phyloP scores from a whole-genome alignment of 805 yeast species.

The Torulaspora microellipsoides region DNA sequence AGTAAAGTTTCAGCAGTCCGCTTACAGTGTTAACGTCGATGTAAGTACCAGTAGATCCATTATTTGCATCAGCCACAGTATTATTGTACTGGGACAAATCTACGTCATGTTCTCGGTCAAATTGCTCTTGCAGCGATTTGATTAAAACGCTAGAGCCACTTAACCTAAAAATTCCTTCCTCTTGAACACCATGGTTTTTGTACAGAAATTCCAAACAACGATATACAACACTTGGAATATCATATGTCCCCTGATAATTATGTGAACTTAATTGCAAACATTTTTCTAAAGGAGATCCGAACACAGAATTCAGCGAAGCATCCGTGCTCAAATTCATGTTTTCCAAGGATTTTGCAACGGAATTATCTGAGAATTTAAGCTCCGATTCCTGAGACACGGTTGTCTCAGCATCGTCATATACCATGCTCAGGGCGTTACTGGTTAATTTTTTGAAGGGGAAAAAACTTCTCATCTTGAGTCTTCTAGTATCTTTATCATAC shows the following conservation, averaged over 20 bases:
- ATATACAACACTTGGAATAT: constrained; percentile 66
- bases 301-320: constrained; percentile 41
- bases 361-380: constrained; percentile 17
- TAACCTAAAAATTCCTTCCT: constrained; percentile 86
- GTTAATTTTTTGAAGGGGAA: constrained; percentile 50
- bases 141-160: constrained; percentile 84
- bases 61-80: constrained; percentile 18
- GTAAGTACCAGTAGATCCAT: constrained; percentile 33
- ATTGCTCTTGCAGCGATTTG: constrained; percentile 60
- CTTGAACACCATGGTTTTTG: constrained; percentile 65
- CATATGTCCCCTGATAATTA: constrained; percentile 33
- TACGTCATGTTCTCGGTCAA: constrained; percentile 63
- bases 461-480: constrained; percentile 50
- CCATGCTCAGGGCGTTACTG: constrained; percentile 11
- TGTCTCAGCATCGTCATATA: constrained; percentile 10
- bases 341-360: constrained; percentile 31
- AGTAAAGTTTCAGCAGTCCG: constrained; percentile 75
- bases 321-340: constrained; percentile 26
- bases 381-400: constrained; percentile 9
- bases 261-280: constrained; percentile 51
- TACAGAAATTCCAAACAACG: constrained; percentile 68
- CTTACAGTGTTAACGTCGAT: constrained; percentile 80
- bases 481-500: constrained; percentile 40
- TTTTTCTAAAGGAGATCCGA: constrained; percentile 58
- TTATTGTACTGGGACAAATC: constrained; percentile 47